Percentiles rank a stretch among this genome's conserved stretches.
These are phyloP conservation scores for Epichloe scottii DNA, from an alignment of 2,329 filamentous ascomycete species.

Conservation along the genomic window DNA sequence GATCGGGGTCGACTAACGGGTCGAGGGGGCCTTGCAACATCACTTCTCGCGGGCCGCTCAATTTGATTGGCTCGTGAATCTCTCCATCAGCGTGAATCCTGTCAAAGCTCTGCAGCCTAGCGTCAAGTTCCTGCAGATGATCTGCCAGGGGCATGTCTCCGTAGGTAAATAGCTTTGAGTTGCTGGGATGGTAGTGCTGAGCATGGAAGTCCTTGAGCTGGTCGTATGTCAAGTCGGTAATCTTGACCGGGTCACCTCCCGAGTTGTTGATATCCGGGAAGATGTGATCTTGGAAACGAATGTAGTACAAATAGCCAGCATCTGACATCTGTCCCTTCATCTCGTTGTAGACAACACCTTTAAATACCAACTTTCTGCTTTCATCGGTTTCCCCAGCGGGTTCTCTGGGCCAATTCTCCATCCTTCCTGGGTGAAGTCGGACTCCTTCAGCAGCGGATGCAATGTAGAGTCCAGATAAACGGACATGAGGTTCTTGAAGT, in stretches of 20 bases:
- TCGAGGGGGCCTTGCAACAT: constrained; percentile 73
- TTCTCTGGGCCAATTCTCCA: constrained; percentile 95
- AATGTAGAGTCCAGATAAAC: constrained; percentile 94
- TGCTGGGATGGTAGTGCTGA: constrained; percentile 93
- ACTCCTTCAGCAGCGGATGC: constrained; percentile 75
- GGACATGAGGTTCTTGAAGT: constrained; percentile 91
- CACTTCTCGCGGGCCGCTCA: constrained; percentile 57
- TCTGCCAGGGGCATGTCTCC: constrained; percentile 78
- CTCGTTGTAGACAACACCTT: constrained; percentile 97
- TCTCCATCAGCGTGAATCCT: constrained; percentile 57
- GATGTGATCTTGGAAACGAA: constrained; percentile 86
- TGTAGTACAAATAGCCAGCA: constrained; percentile 90
- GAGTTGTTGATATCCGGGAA: constrained; percentile 94
- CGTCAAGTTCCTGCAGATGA: constrained; percentile 68
- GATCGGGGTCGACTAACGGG: constrained; percentile 70
- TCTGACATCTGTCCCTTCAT: constrained; percentile 99
- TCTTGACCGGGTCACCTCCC: constrained; percentile 89
- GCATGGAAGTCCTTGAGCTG: constrained; percentile 81
- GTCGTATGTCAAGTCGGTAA: constrained; percentile 87
- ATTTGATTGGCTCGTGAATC: constrained; percentile 62
- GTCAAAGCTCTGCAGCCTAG: constrained; percentile 61
- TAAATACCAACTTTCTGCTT: constrained; percentile 71
- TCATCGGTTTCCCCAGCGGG: constrained; percentile 46
- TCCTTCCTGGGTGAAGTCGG: constrained; percentile 91
- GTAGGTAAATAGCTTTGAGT: constrained; percentile 91